phyloP scores from a whole-genome alignment of 352 stramenopile species.

The Blastocystis sp. region DNA sequence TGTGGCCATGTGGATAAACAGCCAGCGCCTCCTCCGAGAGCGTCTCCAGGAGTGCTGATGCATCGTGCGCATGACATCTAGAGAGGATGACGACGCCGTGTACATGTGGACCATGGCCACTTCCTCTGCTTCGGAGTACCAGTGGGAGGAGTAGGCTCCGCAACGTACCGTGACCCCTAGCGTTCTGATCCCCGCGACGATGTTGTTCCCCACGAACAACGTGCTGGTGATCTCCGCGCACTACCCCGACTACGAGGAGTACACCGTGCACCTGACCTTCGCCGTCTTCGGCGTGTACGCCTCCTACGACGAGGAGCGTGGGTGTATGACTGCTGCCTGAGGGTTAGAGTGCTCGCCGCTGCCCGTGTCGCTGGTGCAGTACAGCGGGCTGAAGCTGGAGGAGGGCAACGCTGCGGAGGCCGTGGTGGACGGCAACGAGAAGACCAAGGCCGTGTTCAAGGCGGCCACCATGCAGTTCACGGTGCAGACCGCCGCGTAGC shows the following conservation, averaged over 20 bases:
- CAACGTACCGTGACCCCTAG: not conserved
- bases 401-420: not conserved
- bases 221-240: slow-evolving; percentile 14
- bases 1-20: slow-evolving; percentile 34
- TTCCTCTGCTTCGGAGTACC: not conserved
- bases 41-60: not conserved
- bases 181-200: not conserved
- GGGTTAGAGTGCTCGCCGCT: slow-evolving; percentile 4
- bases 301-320: slow-evolving; percentile 1
- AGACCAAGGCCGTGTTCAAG: not conserved
- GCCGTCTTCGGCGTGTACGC: slow-evolving; percentile 32
- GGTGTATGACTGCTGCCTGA: not conserved
- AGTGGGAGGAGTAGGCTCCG: slow-evolving; percentile 21
- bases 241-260: not conserved
- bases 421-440: not conserved
- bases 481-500: not conserved
- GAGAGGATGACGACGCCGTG: not conserved
- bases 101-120: slow-evolving; percentile 12
- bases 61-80: not conserved
- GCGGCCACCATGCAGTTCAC: not conserved
- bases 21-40: slow-evolving; percentile 3
- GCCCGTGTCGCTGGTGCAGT: not conserved
- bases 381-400: not conserved
- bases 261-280: not conserved
- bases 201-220: not conserved